Evolutionary conservation across 495 filamentous ascomycete genomes (phyloP).

Genomic region (Podospora appendiculata): DNA sequence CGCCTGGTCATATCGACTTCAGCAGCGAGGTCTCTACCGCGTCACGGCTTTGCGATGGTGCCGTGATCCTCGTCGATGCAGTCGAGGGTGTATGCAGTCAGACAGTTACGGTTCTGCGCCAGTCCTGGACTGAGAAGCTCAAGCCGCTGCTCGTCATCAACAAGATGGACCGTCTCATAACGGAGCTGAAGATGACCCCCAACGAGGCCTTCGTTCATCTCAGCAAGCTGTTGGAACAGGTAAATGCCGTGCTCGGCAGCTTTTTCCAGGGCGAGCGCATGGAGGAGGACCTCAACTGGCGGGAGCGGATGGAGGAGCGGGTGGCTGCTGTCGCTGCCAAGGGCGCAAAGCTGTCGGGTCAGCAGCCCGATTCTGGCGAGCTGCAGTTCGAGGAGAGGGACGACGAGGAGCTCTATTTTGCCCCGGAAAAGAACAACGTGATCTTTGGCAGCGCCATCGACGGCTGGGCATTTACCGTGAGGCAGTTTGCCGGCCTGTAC

Average conservation of each 20-base stretch:
- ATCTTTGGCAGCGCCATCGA: slow-evolving; percentile 97
- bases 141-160: slow-evolving; percentile 94
- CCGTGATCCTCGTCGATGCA: slow-evolving; percentile 92
- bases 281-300: slow-evolving; percentile 97
- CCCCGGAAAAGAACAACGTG: slow-evolving; percentile 96
- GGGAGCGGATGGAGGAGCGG: slow-evolving; percentile 83
- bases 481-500: slow-evolving; percentile 88
- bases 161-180: slow-evolving; percentile 92
- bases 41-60: slow-evolving; percentile 89
- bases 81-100: slow-evolving; percentile 98
- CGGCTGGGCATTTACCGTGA: slow-evolving; percentile 94
- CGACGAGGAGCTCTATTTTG: slow-evolving; percentile 97
- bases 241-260: slow-evolving; percentile 94
- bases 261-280: slow-evolving; percentile 98
- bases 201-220: slow-evolving; percentile 83
- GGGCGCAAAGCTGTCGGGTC: slow-evolving; percentile 32
- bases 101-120: slow-evolving; percentile 91
- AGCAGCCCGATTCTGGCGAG: slow-evolving; percentile 46
- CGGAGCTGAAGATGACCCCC: slow-evolving; percentile 87
- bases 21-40: slow-evolving; percentile 97
- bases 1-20: slow-evolving; percentile 97
- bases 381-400: slow-evolving; percentile 82
- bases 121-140: slow-evolving; percentile 93
- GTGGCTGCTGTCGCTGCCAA: slow-evolving; percentile 52
- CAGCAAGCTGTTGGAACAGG: slow-evolving; percentile 84